A percentile compares a stretch with the other conserved stretches of the same genome.
Evolutionary conservation across 2,329 filamentous ascomycete genomes (phyloP).

Genomic region (Sarocladium strictum): DNA sequence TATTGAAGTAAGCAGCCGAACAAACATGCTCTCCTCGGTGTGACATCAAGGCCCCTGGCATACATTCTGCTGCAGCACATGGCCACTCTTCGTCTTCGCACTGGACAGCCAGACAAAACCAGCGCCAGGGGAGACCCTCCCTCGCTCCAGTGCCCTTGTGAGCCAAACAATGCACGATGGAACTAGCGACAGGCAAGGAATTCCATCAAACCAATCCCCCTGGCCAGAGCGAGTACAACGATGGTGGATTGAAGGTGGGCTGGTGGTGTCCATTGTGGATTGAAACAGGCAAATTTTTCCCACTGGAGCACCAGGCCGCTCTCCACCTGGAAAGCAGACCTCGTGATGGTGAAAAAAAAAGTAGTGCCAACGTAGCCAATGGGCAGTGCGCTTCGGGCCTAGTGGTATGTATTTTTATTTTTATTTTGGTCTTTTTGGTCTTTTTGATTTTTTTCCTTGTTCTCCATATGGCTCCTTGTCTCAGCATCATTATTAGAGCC

Average conservation of each 20-base stretch:
- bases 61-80: neutral
- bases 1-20: no score
- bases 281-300: neutral
- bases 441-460: no score
- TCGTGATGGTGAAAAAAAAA: slow-evolving; percentile 4
- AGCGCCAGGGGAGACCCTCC: neutral
- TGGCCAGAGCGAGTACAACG: no score
- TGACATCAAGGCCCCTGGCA: slow-evolving; percentile 1
- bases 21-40: neutral
- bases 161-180: neutral
- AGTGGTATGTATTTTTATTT: neutral
- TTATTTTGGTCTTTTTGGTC: neutral
- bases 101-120: neutral
- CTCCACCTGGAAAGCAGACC: neutral
- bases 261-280: neutral
- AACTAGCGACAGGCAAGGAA: no score
- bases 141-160: neutral
- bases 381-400: no score
- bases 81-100: neutral
- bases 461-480: no score
- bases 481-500: no score
- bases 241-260: no score
- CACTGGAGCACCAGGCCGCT: neutral
- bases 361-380: no score
- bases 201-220: no score